Evolutionary conservation across 495 filamentous ascomycete genomes (phyloP), one percentile per base, ranked within the genome.

Genomic region (Letharia lupina): DNA sequence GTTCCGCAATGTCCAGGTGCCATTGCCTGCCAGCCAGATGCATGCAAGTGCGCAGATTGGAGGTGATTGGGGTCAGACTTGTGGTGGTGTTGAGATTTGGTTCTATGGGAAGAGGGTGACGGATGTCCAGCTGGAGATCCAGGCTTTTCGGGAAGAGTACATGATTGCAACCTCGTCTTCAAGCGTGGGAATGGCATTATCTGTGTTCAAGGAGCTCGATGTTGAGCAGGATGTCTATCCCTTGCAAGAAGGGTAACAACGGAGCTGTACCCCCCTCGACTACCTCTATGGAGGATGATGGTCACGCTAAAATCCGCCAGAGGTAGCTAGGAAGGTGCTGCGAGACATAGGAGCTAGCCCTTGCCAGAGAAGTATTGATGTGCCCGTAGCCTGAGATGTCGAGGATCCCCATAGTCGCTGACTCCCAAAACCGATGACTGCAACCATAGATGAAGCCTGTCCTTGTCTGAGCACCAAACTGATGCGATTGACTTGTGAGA

Each of bases 1-100:
- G 67, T 91, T 93, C 64, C 74, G 77, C 58, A 82, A 88, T 64
- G 86, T 89, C 10, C 73, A 82, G 44, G 81, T 83, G 4, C 87
- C 88, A 11, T 73, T 69, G 13, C 74, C 80, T 9, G 73, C 72
- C 9, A 65, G 60, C 33, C 62, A 40, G 40, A 52, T 60, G 54
- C n/a, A 28, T 40, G 37, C 28, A 28, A 33, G n/a, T 40, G 37
- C 56, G 13, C 44, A 45, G 23, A 41, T 37, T 16, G 57, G 41
- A n/a, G 54, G 65, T 15, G 62, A 64, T 16, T 86, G 82, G 80
- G 83, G 85, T 18, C 77, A 80, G 41, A 74, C 78, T 20, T 79
- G 85, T 61, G 76, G 65, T 7, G 80, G 82, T 58, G 79, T 85
- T 2, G 76, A 81, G 60, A 80, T 85, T 4, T 82, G 77, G 67